A percentile compares a stretch with the other conserved stretches of the same genome.
These are phyloP conservation scores for Taxawa tesnikishii DNA, from an alignment of 2,329 filamentous ascomycete species.

Conservation along the genomic window DNA sequence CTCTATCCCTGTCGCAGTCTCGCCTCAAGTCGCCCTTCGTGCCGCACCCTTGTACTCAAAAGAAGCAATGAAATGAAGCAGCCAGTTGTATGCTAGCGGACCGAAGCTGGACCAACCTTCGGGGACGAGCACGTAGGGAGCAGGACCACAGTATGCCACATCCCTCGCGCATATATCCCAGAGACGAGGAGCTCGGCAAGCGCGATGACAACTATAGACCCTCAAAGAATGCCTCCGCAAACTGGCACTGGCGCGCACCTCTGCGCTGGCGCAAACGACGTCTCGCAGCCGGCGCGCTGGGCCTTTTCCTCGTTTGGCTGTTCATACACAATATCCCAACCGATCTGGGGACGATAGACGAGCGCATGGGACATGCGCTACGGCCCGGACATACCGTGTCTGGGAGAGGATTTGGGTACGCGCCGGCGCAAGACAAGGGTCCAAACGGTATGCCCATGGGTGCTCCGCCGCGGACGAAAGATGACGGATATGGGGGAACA, in stretches of 20 bases:
- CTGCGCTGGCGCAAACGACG: constrained; percentile 39
- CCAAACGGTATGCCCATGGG: constrained; percentile 12
- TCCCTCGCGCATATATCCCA: constrained; percentile 12
- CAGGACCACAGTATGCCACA: constrained; percentile 8
- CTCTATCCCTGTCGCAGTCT: no score
- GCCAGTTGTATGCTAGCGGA: no score
- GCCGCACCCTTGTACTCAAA: no score
- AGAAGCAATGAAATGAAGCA: no score
- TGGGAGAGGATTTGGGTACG: constrained; percentile 8
- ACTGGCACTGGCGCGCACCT: constrained; percentile 11
- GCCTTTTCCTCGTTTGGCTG: constrained; percentile 45
- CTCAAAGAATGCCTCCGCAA: constrained; percentile 8
- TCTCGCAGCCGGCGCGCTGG: constrained; percentile 23
- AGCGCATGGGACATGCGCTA: constrained; percentile 11
- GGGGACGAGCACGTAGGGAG: background rate
- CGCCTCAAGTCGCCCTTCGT: no score
- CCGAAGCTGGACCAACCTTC: no score
- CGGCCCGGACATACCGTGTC: constrained; percentile 7
- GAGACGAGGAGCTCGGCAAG: constrained; percentile 53
- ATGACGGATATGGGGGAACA: no score
- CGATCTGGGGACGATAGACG: constrained; percentile 23
- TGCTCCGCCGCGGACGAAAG: constrained; percentile 12
- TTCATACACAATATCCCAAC: constrained; percentile 53
- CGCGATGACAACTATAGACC: constrained; percentile 50
- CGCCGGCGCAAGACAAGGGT: constrained; percentile 8